Evolutionary conservation across 306 rosid genomes (phyloP), one percentile per base, ranked within the genome.

Genomic region (Astragalus glycyphyllos): DNA sequence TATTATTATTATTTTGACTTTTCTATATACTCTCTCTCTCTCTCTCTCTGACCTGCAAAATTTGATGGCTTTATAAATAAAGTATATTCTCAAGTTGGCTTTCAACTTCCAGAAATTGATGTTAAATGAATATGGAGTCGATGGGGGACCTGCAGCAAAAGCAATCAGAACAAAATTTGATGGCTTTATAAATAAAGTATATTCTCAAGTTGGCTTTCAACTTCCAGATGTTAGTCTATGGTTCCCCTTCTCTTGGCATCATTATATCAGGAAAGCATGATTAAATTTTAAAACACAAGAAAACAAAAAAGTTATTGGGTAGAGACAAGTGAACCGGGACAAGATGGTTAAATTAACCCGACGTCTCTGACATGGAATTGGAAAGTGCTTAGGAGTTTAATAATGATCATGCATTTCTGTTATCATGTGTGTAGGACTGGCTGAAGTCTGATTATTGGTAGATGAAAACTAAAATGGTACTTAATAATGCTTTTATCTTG

Each of bases 131-230:
- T 80, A 80, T 78, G 92, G 92, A 13, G 69, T 69, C 68, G 80
- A 82, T 26, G 92, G 89, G 49, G 87, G 85, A 35, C 82, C 74
- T 13, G 77, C 84, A 51, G 82, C 85, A n/a, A 84, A 80, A 68
- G 69, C 65, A 59, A 73, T 87, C 11, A 79, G 77, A 64, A 87
- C 85, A 29, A 84, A 87, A 69, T 77, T 80, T 75, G 88, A 80
- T 69, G 80, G 72, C 46, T 72, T 84, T 48, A 47, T 63, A 8
- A 51, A 75, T 45, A 78, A 68, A 65, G 74, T 82, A 55, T 76
- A 80, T 16, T 77, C 84, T 11, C 85, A 78, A 35, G 55, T 61
- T 65, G 82, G 82, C 71, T 20, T 82, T 35, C 80, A 87, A 51
- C 46, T 84, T 78, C 85, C 89, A 72, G 75, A 84, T 50, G 89